Base-by-base conservation (phyloP, 2,329 filamentous ascomycete species). In the Aureobasidium sp. region DNA sequence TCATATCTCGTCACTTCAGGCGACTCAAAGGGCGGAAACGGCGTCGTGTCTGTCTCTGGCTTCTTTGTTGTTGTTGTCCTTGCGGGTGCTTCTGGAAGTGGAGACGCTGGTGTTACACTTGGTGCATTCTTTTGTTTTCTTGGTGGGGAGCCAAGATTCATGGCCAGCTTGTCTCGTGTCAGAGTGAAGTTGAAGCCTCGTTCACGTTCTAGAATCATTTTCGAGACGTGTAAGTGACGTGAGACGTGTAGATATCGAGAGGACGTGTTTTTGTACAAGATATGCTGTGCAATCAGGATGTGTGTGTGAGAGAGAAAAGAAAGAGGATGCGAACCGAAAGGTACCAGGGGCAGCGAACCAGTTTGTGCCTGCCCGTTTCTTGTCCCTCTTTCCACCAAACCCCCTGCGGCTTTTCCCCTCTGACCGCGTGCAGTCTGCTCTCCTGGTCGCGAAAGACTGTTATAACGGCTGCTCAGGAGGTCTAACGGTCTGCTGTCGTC, bases 81-180 rank as follows among this genome's bases (percentile, higher is more conserved):
- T 19, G 31, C 11, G n/a, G 19, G 24, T 24, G 37, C 8, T 42
- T 37, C 14, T 29, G 40, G 24, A 39, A 22, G 17, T 29, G 27
- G 39, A 40, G 53, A 40, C 31, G 39, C 27, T 42, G 52, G 37
- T 45, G 53, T 45, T 24, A 54, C 50, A 42, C 45, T 44, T 45
- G 53, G 33, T 24, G 40, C 50, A 54, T 57, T 44, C 53, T 57
- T 57, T 17, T 12, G 12, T 24, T 57, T 57, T 39, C 39, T 57
- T 33, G 53, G 53, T 22, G 53, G 53, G 53, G 53, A 57, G 39
- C 53, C 53, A 44, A 57, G 40, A 45, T 57, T 57, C 53, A 57
- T 57, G 11, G 53, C 53, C 53, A 57, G 19, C 29, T 57, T 57
- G 53, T 57, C 53, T 17, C 53, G 53, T 22, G 53, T 57, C 39